A percentile compares a stretch with the other conserved stretches of the same genome.
Evolutionary conservation across 495 filamentous ascomycete species (phyloP).

Genomic region (Daldinia decipiens): DNA sequence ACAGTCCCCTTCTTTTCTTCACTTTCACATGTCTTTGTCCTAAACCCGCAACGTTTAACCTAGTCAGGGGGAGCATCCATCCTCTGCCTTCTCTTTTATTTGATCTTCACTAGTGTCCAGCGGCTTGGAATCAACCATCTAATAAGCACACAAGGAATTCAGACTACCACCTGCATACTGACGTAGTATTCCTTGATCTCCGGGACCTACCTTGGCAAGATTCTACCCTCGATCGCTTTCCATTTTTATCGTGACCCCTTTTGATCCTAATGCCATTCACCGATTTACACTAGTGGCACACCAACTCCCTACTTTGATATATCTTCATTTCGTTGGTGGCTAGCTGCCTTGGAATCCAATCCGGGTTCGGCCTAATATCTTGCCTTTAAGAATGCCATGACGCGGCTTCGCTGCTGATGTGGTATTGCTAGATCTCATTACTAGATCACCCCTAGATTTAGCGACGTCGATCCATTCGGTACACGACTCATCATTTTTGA

Average conservation of each 20-base stretch:
- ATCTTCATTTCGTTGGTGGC: slow-evolving; percentile 41
- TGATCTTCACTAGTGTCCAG: neutral
- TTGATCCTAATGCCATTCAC: slow-evolving; percentile 25
- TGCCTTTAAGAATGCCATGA: slow-evolving; percentile 21
- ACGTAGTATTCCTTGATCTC: slow-evolving; percentile 41
- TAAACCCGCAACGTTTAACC: neutral
- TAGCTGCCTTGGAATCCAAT: slow-evolving; percentile 25
- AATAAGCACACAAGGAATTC: neutral
- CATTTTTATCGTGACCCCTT: slow-evolving; percentile 15
- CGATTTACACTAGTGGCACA: slow-evolving; percentile 28
- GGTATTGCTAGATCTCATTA: neutral
- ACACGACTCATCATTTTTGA: slow-evolving; percentile 9
- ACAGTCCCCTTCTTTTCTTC: slow-evolving; percentile 2
- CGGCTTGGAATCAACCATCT: neutral
- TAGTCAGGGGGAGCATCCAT: neutral
- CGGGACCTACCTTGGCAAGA: slow-evolving; percentile 32
- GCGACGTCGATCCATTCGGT: slow-evolving; percentile 1
- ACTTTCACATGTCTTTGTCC: slow-evolving; percentile 37
- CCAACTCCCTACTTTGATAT: slow-evolving; percentile 26
- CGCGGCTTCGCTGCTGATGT: slow-evolving; percentile 33
- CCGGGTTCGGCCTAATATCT: slow-evolving; percentile 18
- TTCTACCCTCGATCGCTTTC: slow-evolving; percentile 26
- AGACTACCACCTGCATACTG: slow-evolving; percentile 30
- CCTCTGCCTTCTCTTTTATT: neutral
- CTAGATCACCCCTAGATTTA: slow-evolving; percentile 8